Conservation (phyloP, 805 yeast genomes). For the Suhomyces kilbournensis region DNA sequence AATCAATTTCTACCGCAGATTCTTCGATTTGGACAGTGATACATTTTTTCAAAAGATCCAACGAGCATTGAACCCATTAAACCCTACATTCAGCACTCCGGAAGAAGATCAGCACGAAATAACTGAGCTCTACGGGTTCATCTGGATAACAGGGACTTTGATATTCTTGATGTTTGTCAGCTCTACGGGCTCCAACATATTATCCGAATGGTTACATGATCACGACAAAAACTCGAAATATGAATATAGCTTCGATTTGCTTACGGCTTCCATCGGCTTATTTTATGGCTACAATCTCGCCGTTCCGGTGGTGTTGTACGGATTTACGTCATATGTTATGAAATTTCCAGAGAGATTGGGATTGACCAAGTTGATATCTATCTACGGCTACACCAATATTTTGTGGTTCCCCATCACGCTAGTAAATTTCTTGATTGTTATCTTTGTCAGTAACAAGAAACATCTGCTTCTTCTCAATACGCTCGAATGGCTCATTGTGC, state of each 20-base stretch:
- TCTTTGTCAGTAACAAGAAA: slow-evolving; percentile 39
- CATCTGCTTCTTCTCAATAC: slow-evolving; percentile 41
- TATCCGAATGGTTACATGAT: slow-evolving; percentile 52
- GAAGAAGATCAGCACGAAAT: slow-evolving; percentile 35
- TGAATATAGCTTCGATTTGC: slow-evolving; percentile 55
- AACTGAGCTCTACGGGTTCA: slow-evolving; percentile 77
- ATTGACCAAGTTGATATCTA: slow-evolving; percentile 60
- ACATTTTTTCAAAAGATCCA: slow-evolving; percentile 57
- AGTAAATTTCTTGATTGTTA: slow-evolving; percentile 54
- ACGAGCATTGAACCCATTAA: slow-evolving; percentile 56
- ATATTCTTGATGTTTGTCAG: slow-evolving; percentile 73
- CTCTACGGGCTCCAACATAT: slow-evolving; percentile 62
- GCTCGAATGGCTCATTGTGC: slow-evolving; percentile 63
- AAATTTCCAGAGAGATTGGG: slow-evolving; percentile 50
- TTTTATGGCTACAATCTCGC: slow-evolving; percentile 74
- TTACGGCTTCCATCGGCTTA: slow-evolving; percentile 65
- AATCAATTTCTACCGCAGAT: slow-evolving; percentile 58
- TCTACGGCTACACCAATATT: slow-evolving; percentile 82
- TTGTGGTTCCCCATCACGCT: slow-evolving; percentile 85
- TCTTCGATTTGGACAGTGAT: slow-evolving; percentile 64
- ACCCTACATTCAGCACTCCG: slow-evolving; percentile 20
- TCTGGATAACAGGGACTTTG: slow-evolving; percentile 87
- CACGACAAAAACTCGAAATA: slow-evolving; percentile 35
- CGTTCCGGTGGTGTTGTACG: slow-evolving; percentile 58
- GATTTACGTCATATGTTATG: slow-evolving; percentile 49